Evolutionary conservation across 352 stramenopile genomes (phyloP), one percentile per base, ranked within the genome.

Genomic region (Pythium utonaiense): DNA sequence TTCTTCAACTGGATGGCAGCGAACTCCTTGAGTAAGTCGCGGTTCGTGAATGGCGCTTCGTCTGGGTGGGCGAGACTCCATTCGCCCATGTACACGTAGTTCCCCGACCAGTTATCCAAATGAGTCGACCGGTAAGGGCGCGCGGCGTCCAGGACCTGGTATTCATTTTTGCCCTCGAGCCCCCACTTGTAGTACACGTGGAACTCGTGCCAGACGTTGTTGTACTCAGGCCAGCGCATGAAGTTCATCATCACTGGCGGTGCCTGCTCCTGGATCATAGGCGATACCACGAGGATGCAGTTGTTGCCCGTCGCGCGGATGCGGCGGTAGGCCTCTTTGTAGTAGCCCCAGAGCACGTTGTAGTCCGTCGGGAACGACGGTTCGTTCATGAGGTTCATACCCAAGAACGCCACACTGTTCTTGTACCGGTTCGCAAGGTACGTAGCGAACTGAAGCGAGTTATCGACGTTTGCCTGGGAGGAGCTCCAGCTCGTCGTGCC

Each of bases 121-220:
- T 79, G 62, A 0, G 41, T 71, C 17, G 34, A 44, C 7, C 9
- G 33, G 25, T 62, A 62, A 3, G 57, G 27, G 13, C 51, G 36
- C 1, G 62, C 62, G 1, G 60, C 25, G 0, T 73, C 44, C 0
- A 78, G 28, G 28, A 33, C 9, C 28, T 33, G 5, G 28, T 33
- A 33, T 12, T 64, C 38, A 14, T 45, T 47, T 19, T 80, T 73
- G n/a, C 50, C 68, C 2, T 68, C 65, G 22, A 71, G 80, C 1
- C 70, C 77, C 64, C 67, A 79, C 28, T 80, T 70, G 60, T 86
- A 86, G 62, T 86, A 88, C 10, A 71, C 53, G 53, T 87, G 80
- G 36, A 77, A 71, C 27, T 87, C 78, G 60, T 77, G 65, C 76
- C 80, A 90, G 8, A 87, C 70, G 42, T 87, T 86, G 40, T 54